Evolutionary conservation across 2,329 filamentous ascomycete genomes (phyloP).

Genomic region (Colletotrichum theobromicola): DNA sequence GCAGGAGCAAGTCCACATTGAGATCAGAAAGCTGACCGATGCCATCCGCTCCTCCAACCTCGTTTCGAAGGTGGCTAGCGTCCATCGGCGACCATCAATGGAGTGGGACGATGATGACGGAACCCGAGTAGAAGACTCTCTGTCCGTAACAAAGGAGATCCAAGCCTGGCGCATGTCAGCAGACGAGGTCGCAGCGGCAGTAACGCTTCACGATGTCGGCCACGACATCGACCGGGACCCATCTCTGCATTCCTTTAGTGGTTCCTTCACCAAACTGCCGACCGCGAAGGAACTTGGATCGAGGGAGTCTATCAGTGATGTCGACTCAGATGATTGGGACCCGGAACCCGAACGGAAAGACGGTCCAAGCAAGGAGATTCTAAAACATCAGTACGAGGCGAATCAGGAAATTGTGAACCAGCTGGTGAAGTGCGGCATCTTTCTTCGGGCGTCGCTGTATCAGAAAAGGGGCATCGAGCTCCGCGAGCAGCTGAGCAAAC

Average conservation of each 20-base stretch:
- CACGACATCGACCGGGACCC: slow-evolving; percentile 1
- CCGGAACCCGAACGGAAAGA: slow-evolving; percentile 27
- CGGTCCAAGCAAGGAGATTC: slow-evolving; percentile 24
- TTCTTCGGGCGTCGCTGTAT: slow-evolving; percentile 26
- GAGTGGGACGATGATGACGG: slow-evolving; percentile 20
- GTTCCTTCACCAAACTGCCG: neutral
- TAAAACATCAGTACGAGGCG: slow-evolving; percentile 23
- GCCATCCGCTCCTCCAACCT: slow-evolving; percentile 25
- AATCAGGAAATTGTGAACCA: slow-evolving; percentile 29
- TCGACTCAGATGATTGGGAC: slow-evolving; percentile 24
- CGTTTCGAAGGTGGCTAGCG: neutral
- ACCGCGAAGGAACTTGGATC: neutral
- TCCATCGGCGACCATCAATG: neutral
- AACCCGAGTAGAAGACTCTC: neutral
- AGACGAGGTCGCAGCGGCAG: slow-evolving; percentile 28
- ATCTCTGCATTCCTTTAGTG: neutral
- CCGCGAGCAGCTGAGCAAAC: slow-evolving; percentile 23
- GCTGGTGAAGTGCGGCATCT: slow-evolving; percentile 26
- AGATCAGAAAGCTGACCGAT: slow-evolving; percentile 29
- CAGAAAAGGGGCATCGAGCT: slow-evolving; percentile 28
- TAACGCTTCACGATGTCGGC: slow-evolving; percentile 24
- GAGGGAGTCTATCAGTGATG: neutral
- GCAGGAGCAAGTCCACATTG: slow-evolving; percentile 28
- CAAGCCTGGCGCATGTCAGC: slow-evolving; percentile 30
- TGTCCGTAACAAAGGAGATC: slow-evolving; percentile 26